Evolutionary conservation across 169 alveolate genomes (phyloP), one percentile per base, ranked within the genome.

Genomic region (Plasmodium relictum): DNA sequence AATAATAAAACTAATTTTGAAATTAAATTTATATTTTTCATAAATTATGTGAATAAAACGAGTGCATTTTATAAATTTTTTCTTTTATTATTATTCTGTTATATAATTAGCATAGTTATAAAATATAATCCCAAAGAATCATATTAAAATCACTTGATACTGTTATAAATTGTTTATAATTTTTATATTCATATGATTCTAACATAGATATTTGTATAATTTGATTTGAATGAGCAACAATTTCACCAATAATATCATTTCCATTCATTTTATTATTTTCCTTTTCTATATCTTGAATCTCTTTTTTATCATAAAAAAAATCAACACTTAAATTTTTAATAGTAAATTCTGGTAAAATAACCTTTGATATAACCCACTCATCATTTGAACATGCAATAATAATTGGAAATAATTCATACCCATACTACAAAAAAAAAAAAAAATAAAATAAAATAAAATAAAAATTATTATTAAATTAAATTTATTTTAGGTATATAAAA

Each of bases 201-300:
- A 78, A 78, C 62, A 78, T 66, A 70, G 56, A 78, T 26, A 78
- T 63, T 69, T 78, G 89, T 14, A 78, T 63, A 41, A 78, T 78
- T 26, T 37, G 45, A 78, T 78, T 78, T 44, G 89, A 78, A 65
- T 78, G 89, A 12, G 89, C 71, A 63, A 78, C 70, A 45, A 78
- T 78, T 78, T 78, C 89, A 45, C 89, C 89, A 78, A 65, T 65
- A 63, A 78, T 65, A 63, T 78, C 61, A 69, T 78, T 78, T 42
- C 89, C 89, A 52, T 69, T 26, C 69, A 78, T 26, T 20, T 78
- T 20, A 41, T 78, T 39, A 31, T 76, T 63, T 39, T 41, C 70
- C 14, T 78, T 22, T 56, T 78, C 89, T 78, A 78, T 78, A 48
- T 78, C 89, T 48, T 78, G 74, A 78, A 78, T 78, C 10, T 44